These are phyloP conservation scores for Typha latifolia DNA, from an alignment of 176 grass and related monocot species.

Conservation along the genomic window DNA sequence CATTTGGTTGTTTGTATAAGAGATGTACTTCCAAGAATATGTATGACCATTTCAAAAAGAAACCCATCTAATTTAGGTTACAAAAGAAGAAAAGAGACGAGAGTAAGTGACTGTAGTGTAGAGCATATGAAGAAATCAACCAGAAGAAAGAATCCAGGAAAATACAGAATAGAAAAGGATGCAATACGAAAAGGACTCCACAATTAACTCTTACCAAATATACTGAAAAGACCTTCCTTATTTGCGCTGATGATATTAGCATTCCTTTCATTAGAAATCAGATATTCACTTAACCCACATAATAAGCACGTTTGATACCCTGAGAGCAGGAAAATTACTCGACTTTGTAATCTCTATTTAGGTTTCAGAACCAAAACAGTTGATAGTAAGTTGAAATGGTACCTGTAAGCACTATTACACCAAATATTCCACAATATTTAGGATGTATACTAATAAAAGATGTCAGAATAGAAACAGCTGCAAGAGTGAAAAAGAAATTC, in stretches of 20 bases:
- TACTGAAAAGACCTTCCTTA: conserved; percentile 89
- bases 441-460: conserved; percentile 64
- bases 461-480: conserved; percentile 72
- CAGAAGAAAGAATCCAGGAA: not conserved
- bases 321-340: conserved; percentile 14
- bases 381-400: conserved; percentile 4
- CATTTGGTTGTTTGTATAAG: too few relatives aligned
- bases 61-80: too few relatives aligned
- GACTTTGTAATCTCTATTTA: not conserved
- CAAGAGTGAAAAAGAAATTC: conserved; percentile 99
- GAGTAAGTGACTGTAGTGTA: too few relatives aligned
- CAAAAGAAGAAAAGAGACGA: too few relatives aligned
- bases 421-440: conserved; percentile 66
- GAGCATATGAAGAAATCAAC: not conserved
- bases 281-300: conserved; percentile 70
- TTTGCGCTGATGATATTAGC: conserved; percentile 72
- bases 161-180: not conserved
- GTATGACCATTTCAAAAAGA: too few relatives aligned
- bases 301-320: conserved; percentile 64
- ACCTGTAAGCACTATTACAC: conserved; percentile 69
- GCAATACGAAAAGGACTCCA: not conserved
- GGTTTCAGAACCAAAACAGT: not conserved
- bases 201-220: conserved; percentile 54
- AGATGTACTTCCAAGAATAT: too few relatives aligned
- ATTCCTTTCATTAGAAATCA: conserved; percentile 70